Evolutionary conservation across 169 alveolate genomes (phyloP), one percentile per base, ranked within the genome.

Genomic region (Plasmodium knowlesi): DNA sequence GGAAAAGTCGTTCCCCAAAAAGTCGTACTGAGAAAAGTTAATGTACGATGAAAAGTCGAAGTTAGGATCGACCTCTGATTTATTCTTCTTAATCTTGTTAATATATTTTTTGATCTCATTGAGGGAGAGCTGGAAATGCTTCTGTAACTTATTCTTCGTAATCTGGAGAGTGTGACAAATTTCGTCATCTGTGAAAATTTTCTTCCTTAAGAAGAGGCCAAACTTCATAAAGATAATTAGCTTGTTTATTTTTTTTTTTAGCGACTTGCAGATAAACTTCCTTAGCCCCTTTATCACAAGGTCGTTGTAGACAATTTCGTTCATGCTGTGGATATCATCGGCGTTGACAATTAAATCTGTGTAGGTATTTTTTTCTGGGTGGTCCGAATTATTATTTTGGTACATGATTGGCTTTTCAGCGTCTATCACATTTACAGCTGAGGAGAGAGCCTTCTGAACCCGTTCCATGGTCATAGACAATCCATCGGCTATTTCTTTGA

Each of bases 141-240:
- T 89, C 14, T 89, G 84, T 22, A 89, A 89, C 67, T 89, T 89
- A 32, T 78, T 81, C 43, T 79, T 79, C 43, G 78, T 79, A 22
- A 89, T 89, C 50, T 79, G 82, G 22, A 89, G 83, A 2, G 53
- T 70, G 46, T 80, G 46, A 50, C 94, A 89, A 43, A 79, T 89
- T 79, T 89, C 94, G 2, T 78, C 89, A 80, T 89, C 94, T 1
- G 94, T 39, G 30, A 50, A 89, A 41, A 34, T 89, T 67, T 80
- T 89, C 34, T 89, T 89, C 22, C 82, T 41, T 41, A 89, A 80
- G 37, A 89, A 89, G 19, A 89, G 83, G 5, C 94, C 94, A 41
- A 89, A 89, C 83, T 89, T 89, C 94, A 89, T 89, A 73, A 89
- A 89, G n/a, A 89, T 89, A 34, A 89, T 80, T 80, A 89, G 72